Base-by-base conservation (phyloP, 805 yeast species). In the Metschnikowia dekortorum region DNA sequence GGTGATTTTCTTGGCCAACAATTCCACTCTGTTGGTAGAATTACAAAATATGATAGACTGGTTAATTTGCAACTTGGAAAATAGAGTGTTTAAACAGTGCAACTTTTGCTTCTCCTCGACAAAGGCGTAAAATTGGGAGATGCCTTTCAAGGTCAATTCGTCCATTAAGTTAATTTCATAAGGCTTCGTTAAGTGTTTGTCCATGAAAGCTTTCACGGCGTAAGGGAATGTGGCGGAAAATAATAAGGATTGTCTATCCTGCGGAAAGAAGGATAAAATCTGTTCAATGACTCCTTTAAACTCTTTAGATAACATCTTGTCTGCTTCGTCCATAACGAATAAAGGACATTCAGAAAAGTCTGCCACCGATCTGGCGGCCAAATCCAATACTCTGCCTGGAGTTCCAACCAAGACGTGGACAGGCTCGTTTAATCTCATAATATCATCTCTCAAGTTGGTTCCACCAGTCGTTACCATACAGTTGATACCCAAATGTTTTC, bases 381-480 rank as follows among this genome's bases (percentile, higher is more conserved):
- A 81, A 71, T 94, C 99, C 53, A 94, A 79, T 36, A 94, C 91
- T 76, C 99, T 85, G 61, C 99, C 99, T 2, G 98, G 98, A 33
- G 99, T 94, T 57, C 97, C 99, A 39, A 94, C 99, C 53, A 94
- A 74, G 39, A 94, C 82, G 68, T 94, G 98, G 36, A 94, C 97
- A 10, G 96, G 85, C 46, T 92, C 98, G 62, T 87, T 82, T 61
- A 94, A 78, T 77, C 99, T 85, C 62, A 94, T 69, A 62, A 94
- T 92, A 70, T 94, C 99, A 71, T 94, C 99, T 71, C 87, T 85
- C 59, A 94, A 77, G 51, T 86, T 82, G 42, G 99, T 94, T 65
- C 99, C 99, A 69, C 99, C 99, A 10, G 98, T 94, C 70, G 98
- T 86, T 50, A 92, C 97, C 98, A 94, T 92, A 64, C 94, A 89